Evolutionary conservation across 352 stramenopile genomes (phyloP), one percentile per base, ranked within the genome.

Genomic region (Phytopythium mirpurense): DNA sequence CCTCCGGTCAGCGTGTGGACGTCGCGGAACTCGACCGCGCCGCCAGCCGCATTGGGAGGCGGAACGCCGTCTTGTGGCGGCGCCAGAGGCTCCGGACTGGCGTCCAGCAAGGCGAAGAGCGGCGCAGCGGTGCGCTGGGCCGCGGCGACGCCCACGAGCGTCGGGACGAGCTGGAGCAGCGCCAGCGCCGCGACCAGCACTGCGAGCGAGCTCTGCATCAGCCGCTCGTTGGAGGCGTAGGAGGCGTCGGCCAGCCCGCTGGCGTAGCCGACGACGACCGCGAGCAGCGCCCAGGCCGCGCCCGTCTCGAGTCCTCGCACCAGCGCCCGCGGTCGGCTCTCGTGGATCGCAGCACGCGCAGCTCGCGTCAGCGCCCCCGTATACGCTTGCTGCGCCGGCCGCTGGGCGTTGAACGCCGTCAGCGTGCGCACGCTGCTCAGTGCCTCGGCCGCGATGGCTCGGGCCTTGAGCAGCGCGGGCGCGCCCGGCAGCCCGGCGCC

Each of bases 341-440:
- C 53, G 8, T 38, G 15, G 12, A 53, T 23, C 21, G 16, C 57
- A 14, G 15, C 37, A 38, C 37, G 56, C 2, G 6, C 52, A 46
- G 27, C 67, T 47, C 1, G 51, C 36, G 40, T 54, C 11, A 72
- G 43, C 14, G 42, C 54, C 35, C 57, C 19, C 5, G 64, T 50
- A 26, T 69, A 60, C n/a, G 64, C 64, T 34, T 64, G 51, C 5
- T 61, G 60, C 0, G 57, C 60, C 3, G 49, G 52, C n/a, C 64
- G 64, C 15, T 68, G 57, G 9, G 60, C 64, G 24, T 72, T 69
- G 12, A 72, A 59, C 4, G 60, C 60, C 31, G 60, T 15, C n/a
- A 72, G n/a, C 15, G 61, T 68, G 35, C 52, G 60, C 40, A 72
- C 58, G 26, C 67, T 61, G 34, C 31, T 54, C 18, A 72, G 41